These are phyloP conservation scores for Backusella mclennaniae DNA, from an alignment of 192 early-diverging fungal species.

Conservation along the genomic window DNA sequence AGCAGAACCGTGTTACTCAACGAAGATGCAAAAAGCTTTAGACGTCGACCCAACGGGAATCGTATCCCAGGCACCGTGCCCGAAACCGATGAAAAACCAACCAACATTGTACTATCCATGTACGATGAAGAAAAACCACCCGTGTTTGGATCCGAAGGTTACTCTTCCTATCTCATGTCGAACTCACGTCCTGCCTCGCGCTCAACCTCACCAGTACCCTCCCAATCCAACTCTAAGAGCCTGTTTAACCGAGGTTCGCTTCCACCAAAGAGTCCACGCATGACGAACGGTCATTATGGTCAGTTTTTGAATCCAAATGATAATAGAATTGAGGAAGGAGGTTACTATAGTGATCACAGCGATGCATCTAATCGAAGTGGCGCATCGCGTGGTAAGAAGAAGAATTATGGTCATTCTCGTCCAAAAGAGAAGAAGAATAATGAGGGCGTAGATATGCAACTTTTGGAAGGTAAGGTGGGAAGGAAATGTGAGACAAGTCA, in stretches of 20 bases:
- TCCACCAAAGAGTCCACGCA: slow-evolving; percentile 22
- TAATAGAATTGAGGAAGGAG: slow-evolving; percentile 13
- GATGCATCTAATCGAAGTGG: slow-evolving; percentile 33
- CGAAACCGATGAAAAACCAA: slow-evolving; percentile 22
- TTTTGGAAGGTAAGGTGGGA: slow-evolving; percentile 61
- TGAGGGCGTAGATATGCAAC: slow-evolving; percentile 71
- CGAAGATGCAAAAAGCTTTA: slow-evolving; percentile 15
- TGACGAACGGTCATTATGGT: slow-evolving; percentile 25
- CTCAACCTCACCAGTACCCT: slow-evolving; percentile 15
- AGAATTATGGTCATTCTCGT: background rate
- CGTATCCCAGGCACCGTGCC: slow-evolving; percentile 19
- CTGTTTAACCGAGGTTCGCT: slow-evolving; percentile 33
- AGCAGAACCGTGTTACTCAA: background rate
- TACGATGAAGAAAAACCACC: slow-evolving; percentile 17
- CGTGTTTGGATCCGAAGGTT: background rate
- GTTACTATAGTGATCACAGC: slow-evolving; percentile 38
- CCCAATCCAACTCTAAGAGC: slow-evolving; percentile 24
- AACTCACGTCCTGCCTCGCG: slow-evolving; percentile 25
- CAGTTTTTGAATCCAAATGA: slow-evolving; percentile 32
- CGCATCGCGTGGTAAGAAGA: background rate
- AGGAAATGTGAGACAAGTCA: background rate
- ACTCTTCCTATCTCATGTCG: slow-evolving; percentile 15
- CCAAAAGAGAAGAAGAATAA: slow-evolving; percentile 72
- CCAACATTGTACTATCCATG: slow-evolving; percentile 32
- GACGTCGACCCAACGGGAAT: slow-evolving; percentile 9